Evolutionary conservation across 2,329 filamentous ascomycete species (phyloP), one percentile per base, ranked within the genome.

Genomic region (Penicillium sp.): DNA sequence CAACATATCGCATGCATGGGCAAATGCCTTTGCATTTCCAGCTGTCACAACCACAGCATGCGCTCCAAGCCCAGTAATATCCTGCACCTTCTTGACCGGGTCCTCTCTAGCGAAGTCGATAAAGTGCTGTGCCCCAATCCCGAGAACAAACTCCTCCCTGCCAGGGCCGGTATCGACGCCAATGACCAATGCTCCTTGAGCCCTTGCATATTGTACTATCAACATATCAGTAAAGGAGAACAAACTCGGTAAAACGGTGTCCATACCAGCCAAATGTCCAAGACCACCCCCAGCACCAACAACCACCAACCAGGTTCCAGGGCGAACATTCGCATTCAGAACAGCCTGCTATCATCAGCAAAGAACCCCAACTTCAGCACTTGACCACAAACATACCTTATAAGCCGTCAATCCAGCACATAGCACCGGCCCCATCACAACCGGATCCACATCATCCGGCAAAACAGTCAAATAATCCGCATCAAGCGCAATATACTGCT

Each of bases 231-330:
- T 39, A 38, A 20, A 29, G 0, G 15, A 13, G n/a, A 15, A 7
- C 39, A 29, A 29, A 1, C n/a, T 4, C 1, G 9, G 6, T 2
- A 42, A 29, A 9, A 7, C 5, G 15, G 18, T 7, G 28, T 6
- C 51, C 65, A 38, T 50, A 73, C 71, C 69, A 48, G 73, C 73
- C 31, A 75, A 65, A 56, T 75, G 70, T 2, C 74, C 74, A n/a
- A 76, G 60, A 5, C 74, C 74, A 39, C 73, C 74, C 31, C 71
- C 73, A 12, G 74, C 74, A 8, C 74, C 73, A n/a, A 75, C 66
- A 10, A 76, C 72, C 2, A 72, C 70, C 25, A 76, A 56, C 68
- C 67, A 73, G 31, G 72, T 61, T 10, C 72, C 72, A 10, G 65
- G 55, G 39, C 68, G 66, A 43, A 74, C 50, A 32, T 70, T 67